Percentiles rank a stretch among this genome's conserved stretches.
phyloP scores from a whole-genome alignment of 2,329 filamentous ascomycete genomes.

The Botrytis byssoidea region DNA sequence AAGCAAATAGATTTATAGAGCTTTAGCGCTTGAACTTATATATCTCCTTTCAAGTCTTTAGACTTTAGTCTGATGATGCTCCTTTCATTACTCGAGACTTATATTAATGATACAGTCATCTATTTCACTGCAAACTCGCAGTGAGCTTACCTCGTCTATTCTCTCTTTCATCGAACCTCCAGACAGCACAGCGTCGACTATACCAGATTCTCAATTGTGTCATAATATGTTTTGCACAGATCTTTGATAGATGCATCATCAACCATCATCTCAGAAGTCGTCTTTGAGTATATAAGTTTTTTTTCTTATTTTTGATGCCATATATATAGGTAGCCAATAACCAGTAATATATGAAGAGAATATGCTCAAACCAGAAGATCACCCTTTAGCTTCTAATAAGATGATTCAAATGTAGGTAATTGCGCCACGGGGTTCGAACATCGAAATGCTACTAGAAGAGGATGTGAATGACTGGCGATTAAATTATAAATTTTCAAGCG shows the following conservation, averaged over 20 bases:
- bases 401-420: not conserved
- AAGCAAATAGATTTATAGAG: too few species aligned
- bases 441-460: not conserved
- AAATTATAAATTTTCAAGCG: not conserved
- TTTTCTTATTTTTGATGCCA: not conserved
- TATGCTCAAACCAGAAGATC: not conserved
- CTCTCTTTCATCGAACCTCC: not conserved
- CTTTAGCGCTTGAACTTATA: not conserved
- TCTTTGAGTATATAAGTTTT: not conserved
- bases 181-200: rapidly evolving
- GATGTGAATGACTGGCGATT: not conserved
- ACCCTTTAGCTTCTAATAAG: not conserved
- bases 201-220: not conserved
- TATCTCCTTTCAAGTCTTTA: not conserved
- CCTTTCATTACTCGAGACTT: not conserved
- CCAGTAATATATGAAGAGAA: not conserved
- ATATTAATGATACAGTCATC: not conserved
- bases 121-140: not conserved
- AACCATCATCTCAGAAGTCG: not conserved
- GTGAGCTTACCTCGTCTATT: not conserved
- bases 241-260: not conserved
- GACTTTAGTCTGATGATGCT: not conserved
- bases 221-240: not conserved
- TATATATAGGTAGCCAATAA: not conserved
- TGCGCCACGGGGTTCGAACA: not conserved